These are phyloP conservation scores for Mucor indicus DNA, from an alignment of 371 early-diverging fungal species.

Conservation along the genomic window DNA sequence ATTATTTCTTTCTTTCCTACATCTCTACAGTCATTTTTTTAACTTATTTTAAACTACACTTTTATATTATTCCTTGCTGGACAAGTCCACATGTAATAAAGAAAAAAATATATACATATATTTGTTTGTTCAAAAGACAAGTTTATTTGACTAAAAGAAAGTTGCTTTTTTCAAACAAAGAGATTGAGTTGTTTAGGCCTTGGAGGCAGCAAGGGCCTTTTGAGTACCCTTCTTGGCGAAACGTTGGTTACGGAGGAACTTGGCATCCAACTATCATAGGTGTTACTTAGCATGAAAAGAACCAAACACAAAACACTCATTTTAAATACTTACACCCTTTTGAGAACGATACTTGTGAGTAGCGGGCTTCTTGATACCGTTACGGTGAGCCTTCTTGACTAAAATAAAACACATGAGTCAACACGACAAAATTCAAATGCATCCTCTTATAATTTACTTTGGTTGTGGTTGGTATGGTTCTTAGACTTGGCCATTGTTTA, in stretches of 20 bases:
- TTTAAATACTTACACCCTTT: conserved; percentile 75
- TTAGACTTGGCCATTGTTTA: conserved; percentile 89
- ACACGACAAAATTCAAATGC: background rate
- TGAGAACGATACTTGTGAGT: conserved; percentile 83
- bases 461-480: conserved; percentile 99
- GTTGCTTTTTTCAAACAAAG: background rate
- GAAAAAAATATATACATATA: background rate
- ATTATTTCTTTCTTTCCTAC: background rate
- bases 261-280: conserved; percentile 82
- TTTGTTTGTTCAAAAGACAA: background rate
- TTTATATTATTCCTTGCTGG: conserved; percentile 2
- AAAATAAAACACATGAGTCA: conserved; percentile 3
- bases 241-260: conserved; percentile 98
- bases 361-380: conserved; percentile 96
- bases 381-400: conserved; percentile 98
- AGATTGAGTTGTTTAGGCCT: conserved; percentile 58
- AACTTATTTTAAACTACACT: background rate
- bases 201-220: conserved; percentile 32
- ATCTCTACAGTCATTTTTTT: background rate
- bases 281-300: too few relatives aligned
- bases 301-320: background rate
- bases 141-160: background rate
- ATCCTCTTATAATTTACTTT: conserved; percentile 5
- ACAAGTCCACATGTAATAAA: conserved; percentile 1
- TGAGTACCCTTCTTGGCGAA: conserved; percentile 85